These are phyloP conservation scores for Cupressus sempervirens DNA, from an alignment of 75 land plant genomes.

Conservation along the genomic window DNA sequence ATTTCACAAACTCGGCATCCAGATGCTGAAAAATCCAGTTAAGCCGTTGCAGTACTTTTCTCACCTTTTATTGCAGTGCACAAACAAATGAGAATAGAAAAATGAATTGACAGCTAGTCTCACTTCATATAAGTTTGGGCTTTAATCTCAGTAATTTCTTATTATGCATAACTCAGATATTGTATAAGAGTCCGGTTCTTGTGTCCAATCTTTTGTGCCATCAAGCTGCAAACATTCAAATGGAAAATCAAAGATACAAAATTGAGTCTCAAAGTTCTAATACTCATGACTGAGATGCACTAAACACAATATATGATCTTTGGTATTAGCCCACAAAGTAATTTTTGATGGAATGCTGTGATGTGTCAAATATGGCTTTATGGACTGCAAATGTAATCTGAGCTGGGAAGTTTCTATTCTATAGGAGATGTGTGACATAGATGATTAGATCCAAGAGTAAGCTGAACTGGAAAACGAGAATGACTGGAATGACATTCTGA, in stretches of 20 bases:
- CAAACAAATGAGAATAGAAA: background rate
- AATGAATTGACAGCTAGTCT: background rate
- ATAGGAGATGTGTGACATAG: background rate
- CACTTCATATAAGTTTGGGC: background rate
- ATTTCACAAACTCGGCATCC: background rate
- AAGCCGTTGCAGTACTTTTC: background rate
- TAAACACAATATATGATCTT: background rate
- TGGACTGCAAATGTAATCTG: background rate
- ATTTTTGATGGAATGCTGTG: background rate
- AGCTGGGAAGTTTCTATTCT: background rate
- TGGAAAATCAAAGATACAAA: background rate
- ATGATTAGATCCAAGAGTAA: background rate
- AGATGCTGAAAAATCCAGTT: background rate
- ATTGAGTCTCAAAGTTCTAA: too few relatives aligned
- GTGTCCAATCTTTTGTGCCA: background rate
- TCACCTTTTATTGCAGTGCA: background rate
- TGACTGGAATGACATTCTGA: background rate
- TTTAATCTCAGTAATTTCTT: background rate
- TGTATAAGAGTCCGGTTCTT: background rate
- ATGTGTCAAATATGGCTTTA: background rate
- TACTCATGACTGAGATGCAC: background rate
- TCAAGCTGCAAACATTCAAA: background rate
- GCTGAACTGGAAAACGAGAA: background rate
- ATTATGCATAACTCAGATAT: background rate
- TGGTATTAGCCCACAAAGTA: background rate